Evolutionary conservation across 2,329 filamentous ascomycete species (phyloP).

Genomic region (Blastomyces gilchristii): DNA sequence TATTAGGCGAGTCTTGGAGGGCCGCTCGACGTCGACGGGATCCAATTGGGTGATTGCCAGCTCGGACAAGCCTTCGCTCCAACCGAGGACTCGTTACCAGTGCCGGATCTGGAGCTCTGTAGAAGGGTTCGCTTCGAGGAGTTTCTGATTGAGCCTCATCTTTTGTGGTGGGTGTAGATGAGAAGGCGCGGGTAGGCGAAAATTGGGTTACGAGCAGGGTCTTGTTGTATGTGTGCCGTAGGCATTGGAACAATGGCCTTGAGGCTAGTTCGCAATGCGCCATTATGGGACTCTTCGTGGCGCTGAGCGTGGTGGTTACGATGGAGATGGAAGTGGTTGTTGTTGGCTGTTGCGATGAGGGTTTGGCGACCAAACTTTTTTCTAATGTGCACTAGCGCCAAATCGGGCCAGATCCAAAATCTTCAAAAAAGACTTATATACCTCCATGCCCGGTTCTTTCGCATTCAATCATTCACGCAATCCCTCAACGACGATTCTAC

Average conservation of each 20-base stretch:
- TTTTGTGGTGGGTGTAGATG: slow-evolving; percentile 34
- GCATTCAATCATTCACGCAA: not conserved
- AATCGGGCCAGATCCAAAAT: slow-evolving; percentile 14
- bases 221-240: slow-evolving; percentile 28
- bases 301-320: slow-evolving; percentile 13
- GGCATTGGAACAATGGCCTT: slow-evolving; percentile 34
- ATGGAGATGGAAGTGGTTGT: slow-evolving; percentile 11
- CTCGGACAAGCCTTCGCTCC: slow-evolving; percentile 58
- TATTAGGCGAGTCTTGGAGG: slow-evolving; percentile 51
- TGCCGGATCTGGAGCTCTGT: slow-evolving; percentile 48
- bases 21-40: slow-evolving; percentile 74
- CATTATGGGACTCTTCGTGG: slow-evolving; percentile 21
- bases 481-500: not conserved
- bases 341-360: slow-evolving; percentile 14
- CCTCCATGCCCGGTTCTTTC: not conserved
- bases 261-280: slow-evolving; percentile 35
- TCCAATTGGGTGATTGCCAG: slow-evolving; percentile 63
- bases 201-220: slow-evolving; percentile 26
- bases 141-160: slow-evolving; percentile 37
- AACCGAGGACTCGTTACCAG: slow-evolving; percentile 54
- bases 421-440: not conserved
- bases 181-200: slow-evolving; percentile 39
- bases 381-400: slow-evolving; percentile 15
- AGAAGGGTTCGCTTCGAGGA: slow-evolving; percentile 30
- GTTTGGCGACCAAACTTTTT: slow-evolving; percentile 11